A percentile compares a stretch with the other conserved stretches of the same genome.
These are phyloP conservation scores for Saccharomycopsis capsularis DNA, from an alignment of 805 yeast species.

Conservation along the genomic window DNA sequence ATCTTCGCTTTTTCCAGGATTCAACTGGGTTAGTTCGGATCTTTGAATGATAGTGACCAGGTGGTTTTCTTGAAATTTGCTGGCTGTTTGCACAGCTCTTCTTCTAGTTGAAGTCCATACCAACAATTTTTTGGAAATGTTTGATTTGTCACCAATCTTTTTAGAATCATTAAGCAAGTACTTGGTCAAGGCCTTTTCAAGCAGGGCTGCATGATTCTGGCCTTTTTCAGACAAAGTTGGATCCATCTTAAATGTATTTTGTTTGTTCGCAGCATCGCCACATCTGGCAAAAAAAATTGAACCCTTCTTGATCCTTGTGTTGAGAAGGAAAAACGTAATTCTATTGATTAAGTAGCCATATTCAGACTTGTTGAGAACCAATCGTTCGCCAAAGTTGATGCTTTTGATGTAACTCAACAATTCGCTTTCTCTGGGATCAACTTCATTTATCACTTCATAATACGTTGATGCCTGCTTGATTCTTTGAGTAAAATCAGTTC, in stretches of 20 bases:
- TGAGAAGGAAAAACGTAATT: slow-evolving; percentile 88
- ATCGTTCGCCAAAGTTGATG: slow-evolving; percentile 82
- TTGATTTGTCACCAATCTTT: slow-evolving; percentile 29
- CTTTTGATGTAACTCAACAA: slow-evolving; percentile 72
- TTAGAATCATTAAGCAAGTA: slow-evolving; percentile 25
- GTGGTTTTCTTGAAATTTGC: slow-evolving; percentile 47
- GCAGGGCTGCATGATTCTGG: slow-evolving; percentile 51
- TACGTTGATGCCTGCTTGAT: slow-evolving; percentile 59
- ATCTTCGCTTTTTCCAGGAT: slow-evolving; percentile 82
- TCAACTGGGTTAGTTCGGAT: slow-evolving; percentile 77
- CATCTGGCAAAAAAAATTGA: slow-evolving; percentile 90
- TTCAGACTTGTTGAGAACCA: slow-evolving; percentile 72
- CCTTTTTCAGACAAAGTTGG: slow-evolving; percentile 80
- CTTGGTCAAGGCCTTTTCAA: slow-evolving; percentile 49
- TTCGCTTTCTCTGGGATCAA: slow-evolving; percentile 30
- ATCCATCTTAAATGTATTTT: slow-evolving; percentile 62
- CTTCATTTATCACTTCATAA: slow-evolving; percentile 60
- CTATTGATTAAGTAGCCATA: slow-evolving; percentile 86
- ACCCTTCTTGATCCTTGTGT: slow-evolving; percentile 79
- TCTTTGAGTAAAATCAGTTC: slow-evolving; percentile 67
- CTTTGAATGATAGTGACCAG: slow-evolving; percentile 68
- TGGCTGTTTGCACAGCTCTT: slow-evolving; percentile 76
- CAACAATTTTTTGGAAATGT: slow-evolving; percentile 34
- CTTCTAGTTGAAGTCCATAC: slow-evolving; percentile 95
- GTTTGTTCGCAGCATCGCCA: slow-evolving; percentile 45